Evolutionary conservation across 2,329 filamentous ascomycete genomes (phyloP), one percentile per base, ranked within the genome.

Genomic region (Hymenoscyphus fructigenus): DNA sequence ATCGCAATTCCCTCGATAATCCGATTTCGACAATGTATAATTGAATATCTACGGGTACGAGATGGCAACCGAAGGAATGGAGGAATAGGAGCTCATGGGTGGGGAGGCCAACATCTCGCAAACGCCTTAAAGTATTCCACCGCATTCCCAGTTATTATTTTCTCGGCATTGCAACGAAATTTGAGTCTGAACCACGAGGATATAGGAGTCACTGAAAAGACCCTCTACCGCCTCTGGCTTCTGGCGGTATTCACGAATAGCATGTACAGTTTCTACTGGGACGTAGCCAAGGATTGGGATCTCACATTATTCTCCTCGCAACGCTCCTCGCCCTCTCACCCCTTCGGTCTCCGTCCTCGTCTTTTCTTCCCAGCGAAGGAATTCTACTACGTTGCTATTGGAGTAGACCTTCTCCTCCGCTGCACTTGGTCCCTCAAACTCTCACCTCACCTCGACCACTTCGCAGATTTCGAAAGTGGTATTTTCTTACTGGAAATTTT

Each of bases 261-360:
- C 15, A 82, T 91, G 56, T 99, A 97, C 79, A 93, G 91, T n/a
- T 98, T 98, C 81, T 99, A 95, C 82, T 99, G 95, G 95, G 95
- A 99, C 74, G 88, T 98, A 34, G 85, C 92, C 63, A 95, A 93
- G 80, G 95, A 99, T 81, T 99, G 95, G 95, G 95, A 98, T 75
- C 83, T 99, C 67, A 91, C 90, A 0, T 83, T 98, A 15, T 91
- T 98, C 74, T 86, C 89, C 2, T 76, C 82, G 1, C 76, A 80
- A 15, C 79, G 78, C 44, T 17, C 89, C 68, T 65, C 5, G 47
- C 57, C 58, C n/a, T 86, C 90, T 29, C 85, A 93, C 71, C 86
- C 92, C 0, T 95, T 86, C 75, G 95, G 91, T 1, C 82, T 99
- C 56, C 88, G 95, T 32, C 84, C 88, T 60, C 84, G 89, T 63